Evolutionary conservation across 352 stramenopile species (phyloP).

Genomic region (Globisporangium canariense): DNA sequence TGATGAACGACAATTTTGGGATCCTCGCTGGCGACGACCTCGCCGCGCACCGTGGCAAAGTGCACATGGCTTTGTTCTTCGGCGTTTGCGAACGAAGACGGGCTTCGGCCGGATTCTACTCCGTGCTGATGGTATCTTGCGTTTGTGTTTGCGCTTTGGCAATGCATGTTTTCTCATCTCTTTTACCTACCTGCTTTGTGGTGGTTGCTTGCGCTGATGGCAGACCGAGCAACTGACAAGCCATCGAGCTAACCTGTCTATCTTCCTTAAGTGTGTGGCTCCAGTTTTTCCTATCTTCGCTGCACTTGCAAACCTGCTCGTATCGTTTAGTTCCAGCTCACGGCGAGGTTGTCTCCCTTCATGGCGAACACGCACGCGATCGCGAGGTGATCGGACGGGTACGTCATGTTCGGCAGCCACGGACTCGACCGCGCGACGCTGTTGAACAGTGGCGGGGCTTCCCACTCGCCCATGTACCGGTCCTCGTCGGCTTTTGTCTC

Average conservation of each 20-base stretch:
- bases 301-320: too few relatives aligned
- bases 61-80: not conserved
- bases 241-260: too few relatives aligned
- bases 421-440: conserved; percentile 19
- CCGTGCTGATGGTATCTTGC: too few relatives aligned
- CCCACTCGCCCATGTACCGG: conserved; percentile 55
- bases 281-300: too few relatives aligned
- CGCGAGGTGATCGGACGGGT: conserved; percentile 78
- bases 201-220: too few relatives aligned
- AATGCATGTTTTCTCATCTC: not conserved
- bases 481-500: conserved; percentile 26
- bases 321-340: conserved; percentile 44
- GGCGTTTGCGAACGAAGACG: conserved; percentile 4
- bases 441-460: conserved; percentile 39
- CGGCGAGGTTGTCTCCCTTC: conserved; percentile 35
- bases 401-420: conserved; percentile 68
- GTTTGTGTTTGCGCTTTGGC: too few relatives aligned
- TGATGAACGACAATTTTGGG: not conserved
- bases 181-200: too few relatives aligned
- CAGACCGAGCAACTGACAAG: too few relatives aligned
- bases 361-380: conserved; percentile 67
- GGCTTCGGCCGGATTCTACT: too few relatives aligned
- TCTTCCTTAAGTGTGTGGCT: too few relatives aligned
- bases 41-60: not conserved
- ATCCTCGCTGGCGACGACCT: not conserved